These are phyloP conservation scores for Trametes pubescens DNA, from an alignment of 1,284 basidiomycete genomes.

Conservation along the genomic window DNA sequence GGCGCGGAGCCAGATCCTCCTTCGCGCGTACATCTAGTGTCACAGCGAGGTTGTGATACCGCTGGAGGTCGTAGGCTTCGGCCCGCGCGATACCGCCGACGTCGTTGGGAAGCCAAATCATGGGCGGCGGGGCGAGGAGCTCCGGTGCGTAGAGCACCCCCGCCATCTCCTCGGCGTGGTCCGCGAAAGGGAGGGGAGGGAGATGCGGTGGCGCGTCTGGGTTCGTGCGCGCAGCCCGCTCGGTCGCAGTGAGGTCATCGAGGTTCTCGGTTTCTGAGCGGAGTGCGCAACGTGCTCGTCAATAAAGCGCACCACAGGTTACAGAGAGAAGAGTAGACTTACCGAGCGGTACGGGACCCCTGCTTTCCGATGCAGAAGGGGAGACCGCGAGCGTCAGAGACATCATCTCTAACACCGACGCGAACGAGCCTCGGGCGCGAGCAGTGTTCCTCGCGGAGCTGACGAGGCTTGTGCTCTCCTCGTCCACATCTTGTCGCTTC, in stretches of 20 bases:
- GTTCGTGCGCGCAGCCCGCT: constrained; percentile 78
- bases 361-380: constrained; percentile 62
- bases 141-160: constrained; percentile 84
- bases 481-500: constrained; percentile 49
- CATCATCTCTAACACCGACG: constrained; percentile 84
- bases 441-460: constrained; percentile 53
- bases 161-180: constrained; percentile 78
- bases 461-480: constrained; percentile 60
- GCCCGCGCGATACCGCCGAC: constrained; percentile 72
- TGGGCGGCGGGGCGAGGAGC: constrained; percentile 75
- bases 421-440: constrained; percentile 70
- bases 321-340: constrained; percentile 41
- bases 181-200: constrained; percentile 71
- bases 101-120: constrained; percentile 85
- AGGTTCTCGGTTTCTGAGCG: constrained; percentile 73
- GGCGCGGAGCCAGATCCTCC: constrained; percentile 47
- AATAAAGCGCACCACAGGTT: not conserved
- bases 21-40: constrained; percentile 71
- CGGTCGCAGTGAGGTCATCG: constrained; percentile 80
- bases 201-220: constrained; percentile 80
- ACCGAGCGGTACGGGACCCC: constrained; percentile 74
- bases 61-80: constrained; percentile 74
- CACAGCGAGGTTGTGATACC: constrained; percentile 71
- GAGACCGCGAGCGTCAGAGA: constrained; percentile 74
- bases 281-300: not conserved